These are phyloP conservation scores for Aspergillus terreus DNA, from an alignment of 2,329 filamentous ascomycete genomes.

Conservation along the genomic window DNA sequence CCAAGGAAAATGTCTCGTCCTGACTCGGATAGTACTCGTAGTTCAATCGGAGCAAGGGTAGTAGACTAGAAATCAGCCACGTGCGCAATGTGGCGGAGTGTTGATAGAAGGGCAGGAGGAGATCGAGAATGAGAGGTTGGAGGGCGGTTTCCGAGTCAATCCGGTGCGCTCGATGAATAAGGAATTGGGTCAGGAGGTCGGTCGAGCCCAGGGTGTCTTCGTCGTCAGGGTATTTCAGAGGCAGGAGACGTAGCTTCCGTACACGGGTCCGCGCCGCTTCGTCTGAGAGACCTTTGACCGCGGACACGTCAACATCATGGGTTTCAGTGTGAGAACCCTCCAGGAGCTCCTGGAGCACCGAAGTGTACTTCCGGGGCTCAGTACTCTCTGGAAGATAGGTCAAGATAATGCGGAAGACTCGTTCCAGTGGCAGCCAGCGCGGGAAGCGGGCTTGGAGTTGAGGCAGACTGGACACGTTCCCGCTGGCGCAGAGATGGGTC, in stretches of 20 bases:
- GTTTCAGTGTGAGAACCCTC: constrained; percentile 27
- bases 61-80: constrained; percentile 58
- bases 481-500: constrained; percentile 52
- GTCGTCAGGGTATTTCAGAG: constrained; percentile 46
- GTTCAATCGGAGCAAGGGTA: constrained; percentile 57
- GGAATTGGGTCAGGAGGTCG: constrained; percentile 53
- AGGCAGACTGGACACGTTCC: constrained; percentile 52
- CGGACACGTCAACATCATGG: constrained; percentile 43
- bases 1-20: constrained; percentile 44
- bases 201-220: constrained; percentile 40
- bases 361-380: constrained; percentile 48
- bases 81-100: constrained; percentile 50
- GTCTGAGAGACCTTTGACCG: constrained; percentile 48
- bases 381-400: constrained; percentile 59
- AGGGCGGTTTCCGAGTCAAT: constrained; percentile 59
- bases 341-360: constrained; percentile 47
- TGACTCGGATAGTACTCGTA: constrained; percentile 60
- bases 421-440: constrained; percentile 47
- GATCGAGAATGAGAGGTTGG: constrained; percentile 52
- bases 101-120: constrained; percentile 56
- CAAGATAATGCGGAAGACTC: constrained; percentile 57
- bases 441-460: constrained; percentile 48
- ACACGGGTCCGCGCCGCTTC: constrained; percentile 50
- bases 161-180: constrained; percentile 57
- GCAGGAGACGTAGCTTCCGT: constrained; percentile 49